Evolutionary conservation across 306 rosid species (phyloP), one percentile per base, ranked within the genome.

Genomic region (Potentilla sterilis): DNA sequence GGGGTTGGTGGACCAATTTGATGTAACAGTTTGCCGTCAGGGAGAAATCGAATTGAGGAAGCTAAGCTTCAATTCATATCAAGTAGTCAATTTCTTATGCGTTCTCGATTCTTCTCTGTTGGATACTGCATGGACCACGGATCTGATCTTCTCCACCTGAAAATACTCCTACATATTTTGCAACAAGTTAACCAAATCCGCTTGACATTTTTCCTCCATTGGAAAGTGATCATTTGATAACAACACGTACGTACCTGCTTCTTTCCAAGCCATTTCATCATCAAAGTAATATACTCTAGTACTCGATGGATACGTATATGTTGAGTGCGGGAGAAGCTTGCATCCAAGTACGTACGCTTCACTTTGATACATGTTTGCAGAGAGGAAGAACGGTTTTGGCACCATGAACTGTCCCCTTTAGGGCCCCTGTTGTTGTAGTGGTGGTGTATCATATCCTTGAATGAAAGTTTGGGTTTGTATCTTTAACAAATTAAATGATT

Each of bases 61-160:
- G 28, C 62, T 8, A 21, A 6, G 3, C 1, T 52, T 19, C 59
- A 21, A 1, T 21, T n/a, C 34, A 7, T 7, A n/a, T 59, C 28
- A 4, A 32, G 10, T 7, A 34, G 42, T 62, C 41, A 34, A 61
- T 57, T 28, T 0, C 41, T 10, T 22, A 59, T 12, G 40, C 66
- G 4, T 28, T 12, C 66, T 18, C 7, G 28, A 54, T 54, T n/a
- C 24, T 18, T 52, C 40, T 54, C 59, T 32, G 40, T 59, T 59
- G 66, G 65, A 59, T 59, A 59, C 37, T 59, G n/a, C n/a, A n/a
- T n/a, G 65, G 65, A 59, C 37, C 65, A 59, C 65, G 65, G 66
- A 59, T 59, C 66, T 28, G 2, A 59, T 4, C 38, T 14, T 7
- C n/a, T 51, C 9, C 19, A 2, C 65, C 19, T 4, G 9, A 12